A percentile compares a stretch with the other conserved stretches of the same genome.
Conservation (phyloP, 805 yeast genomes). For the Ogataea methanolica region DNA sequence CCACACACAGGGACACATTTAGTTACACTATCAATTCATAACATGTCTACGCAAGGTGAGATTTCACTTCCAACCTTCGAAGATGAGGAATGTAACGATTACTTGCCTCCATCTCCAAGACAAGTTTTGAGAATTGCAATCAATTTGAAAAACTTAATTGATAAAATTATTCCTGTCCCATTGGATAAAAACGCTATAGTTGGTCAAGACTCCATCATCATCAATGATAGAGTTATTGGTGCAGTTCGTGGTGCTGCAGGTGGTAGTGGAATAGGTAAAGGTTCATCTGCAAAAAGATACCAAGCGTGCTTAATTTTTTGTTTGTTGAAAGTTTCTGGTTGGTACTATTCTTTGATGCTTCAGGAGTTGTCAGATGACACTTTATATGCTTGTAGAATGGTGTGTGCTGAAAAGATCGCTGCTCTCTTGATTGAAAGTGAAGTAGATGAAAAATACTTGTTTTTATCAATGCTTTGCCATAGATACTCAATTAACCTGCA, state of each 20-base stretch:
- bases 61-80: slow-evolving; percentile 21
- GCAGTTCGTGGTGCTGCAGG: slow-evolving; percentile 75
- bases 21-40: not conserved
- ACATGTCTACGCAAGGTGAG: slow-evolving; percentile 6
- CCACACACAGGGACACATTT: no score
- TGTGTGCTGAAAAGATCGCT: slow-evolving; percentile 73
- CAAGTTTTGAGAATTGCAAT: slow-evolving; percentile 67
- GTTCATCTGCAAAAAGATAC: slow-evolving; percentile 56
- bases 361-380: slow-evolving; percentile 65
- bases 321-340: slow-evolving; percentile 66
- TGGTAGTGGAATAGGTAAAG: slow-evolving; percentile 61
- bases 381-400: slow-evolving; percentile 53
- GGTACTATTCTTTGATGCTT: slow-evolving; percentile 64
- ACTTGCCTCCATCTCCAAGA: slow-evolving; percentile 51
- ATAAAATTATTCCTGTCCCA: slow-evolving; percentile 65
- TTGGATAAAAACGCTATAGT: slow-evolving; percentile 46
- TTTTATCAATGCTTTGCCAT: slow-evolving; percentile 73
- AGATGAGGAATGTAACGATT: slow-evolving; percentile 30
- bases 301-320: slow-evolving; percentile 67
- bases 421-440: slow-evolving; percentile 63
- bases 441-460: slow-evolving; percentile 54
- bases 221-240: slow-evolving; percentile 53
- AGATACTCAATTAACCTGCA: slow-evolving; percentile 63
- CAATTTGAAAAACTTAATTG: slow-evolving; percentile 69
- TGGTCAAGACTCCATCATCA: slow-evolving; percentile 52